Evolutionary conservation across 108 stramenopile species (phyloP), one percentile per base, ranked within the genome.

Genomic region (Schizochytrium sp.): DNA sequence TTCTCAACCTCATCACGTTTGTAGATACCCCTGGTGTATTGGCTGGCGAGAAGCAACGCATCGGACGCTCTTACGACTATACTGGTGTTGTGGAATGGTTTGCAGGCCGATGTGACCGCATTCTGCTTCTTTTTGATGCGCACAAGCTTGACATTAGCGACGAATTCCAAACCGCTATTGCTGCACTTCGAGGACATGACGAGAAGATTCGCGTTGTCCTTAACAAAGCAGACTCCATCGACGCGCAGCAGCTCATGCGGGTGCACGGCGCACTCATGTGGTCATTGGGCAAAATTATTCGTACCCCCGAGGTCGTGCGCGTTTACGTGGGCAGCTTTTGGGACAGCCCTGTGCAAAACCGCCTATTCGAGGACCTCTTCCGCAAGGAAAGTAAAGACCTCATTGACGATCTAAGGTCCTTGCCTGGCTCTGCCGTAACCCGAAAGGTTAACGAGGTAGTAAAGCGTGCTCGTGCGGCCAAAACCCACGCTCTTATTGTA

Each of bases 11-110:
- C 90, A 96, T 99, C 72, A 97, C 97, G 13, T 92, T 99, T 59
- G 95, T 99, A n/a, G 99, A 99, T 92, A 98, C 99, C 15, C 99
- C 99, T 2, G 99, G 99, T 44, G 97, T 99, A 72, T 94, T 99
- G n/a, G 95, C 96, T 7, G 99, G 99, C 13, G 96, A 97, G 93
- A 99, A 99, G 95, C 99, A 99, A 91, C 91, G 97, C 12, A 92
- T 97, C 69, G 92, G 94, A 7, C 93, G 96, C 69, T 96, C 96
- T 72, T 98, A 98, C 93, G 98, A 98, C 89, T 98, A 96, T 87
- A 96, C 96, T 88, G 90, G 92, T 61, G 98, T 98, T 46, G 96
- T 96, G 96, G 95, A 96, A 90, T 99, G 99, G 99, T 99, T 99
- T 90, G 99, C 97, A 3, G 97, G 97, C 92, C 95, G 99, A 46